Evolutionary conservation across 2,329 filamentous ascomycete genomes (phyloP).

Genomic region (Colletotrichum simmondsii): DNA sequence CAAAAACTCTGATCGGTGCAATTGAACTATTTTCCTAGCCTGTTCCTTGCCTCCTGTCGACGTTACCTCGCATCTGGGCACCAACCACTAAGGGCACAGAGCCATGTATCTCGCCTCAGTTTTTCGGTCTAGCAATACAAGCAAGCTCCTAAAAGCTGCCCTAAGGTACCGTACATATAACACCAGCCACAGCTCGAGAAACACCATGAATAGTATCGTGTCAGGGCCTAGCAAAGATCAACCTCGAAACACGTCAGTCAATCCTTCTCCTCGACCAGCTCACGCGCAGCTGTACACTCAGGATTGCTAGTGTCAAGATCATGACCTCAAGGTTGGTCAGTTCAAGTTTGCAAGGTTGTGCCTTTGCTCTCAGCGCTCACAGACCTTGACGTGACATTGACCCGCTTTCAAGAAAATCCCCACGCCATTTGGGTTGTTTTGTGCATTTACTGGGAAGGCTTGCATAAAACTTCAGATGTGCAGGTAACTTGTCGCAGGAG

Average conservation of each 20-base stretch:
- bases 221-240: neutral
- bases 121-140: neutral
- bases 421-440: neutral
- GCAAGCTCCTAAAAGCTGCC: neutral
- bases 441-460: neutral
- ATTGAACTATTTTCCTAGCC: constrained; percentile 15
- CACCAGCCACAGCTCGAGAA: neutral
- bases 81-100: neutral
- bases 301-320: neutral
- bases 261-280: neutral
- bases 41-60: constrained; percentile 5
- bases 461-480: neutral
- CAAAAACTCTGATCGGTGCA: neutral
- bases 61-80: neutral
- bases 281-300: neutral
- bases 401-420: constrained; percentile 15
- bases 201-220: neutral
- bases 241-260: neutral
- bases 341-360: neutral
- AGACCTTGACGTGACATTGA: constrained; percentile 20
- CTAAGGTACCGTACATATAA: too few species aligned
- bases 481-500: constrained; percentile 5
- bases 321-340: neutral
- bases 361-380: neutral
- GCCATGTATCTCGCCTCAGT: neutral